Evolutionary conservation across 805 yeast species (phyloP).

Genomic region (Kodamaea leandrae): DNA sequence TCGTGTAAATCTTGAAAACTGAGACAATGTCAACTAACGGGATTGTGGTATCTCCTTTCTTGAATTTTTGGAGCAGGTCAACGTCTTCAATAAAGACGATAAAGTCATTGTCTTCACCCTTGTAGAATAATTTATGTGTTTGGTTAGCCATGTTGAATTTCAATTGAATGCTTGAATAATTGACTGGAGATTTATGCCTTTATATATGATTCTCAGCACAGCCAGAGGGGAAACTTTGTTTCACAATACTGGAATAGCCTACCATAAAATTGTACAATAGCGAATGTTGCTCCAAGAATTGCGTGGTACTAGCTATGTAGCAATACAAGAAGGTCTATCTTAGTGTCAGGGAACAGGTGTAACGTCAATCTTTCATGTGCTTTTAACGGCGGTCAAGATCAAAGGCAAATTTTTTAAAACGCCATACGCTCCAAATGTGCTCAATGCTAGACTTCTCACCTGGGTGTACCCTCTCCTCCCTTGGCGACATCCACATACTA

Average conservation of each 20-base stretch:
- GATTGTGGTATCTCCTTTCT: slow-evolving; percentile 48
- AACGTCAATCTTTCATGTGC: no score
- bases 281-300: neutral
- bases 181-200: neutral
- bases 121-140: slow-evolving; percentile 55
- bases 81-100: slow-evolving; percentile 59
- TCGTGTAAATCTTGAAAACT: slow-evolving; percentile 61
- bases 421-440: no score
- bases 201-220: slow-evolving; percentile 3
- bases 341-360: no score
- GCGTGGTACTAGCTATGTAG: no score
- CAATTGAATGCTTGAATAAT: neutral
- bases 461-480: no score
- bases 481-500: no score
- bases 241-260: neutral
- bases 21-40: slow-evolving; percentile 65
- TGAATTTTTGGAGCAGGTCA: slow-evolving; percentile 47
- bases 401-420: no score
- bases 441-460: no score
- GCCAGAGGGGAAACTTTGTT: neutral
- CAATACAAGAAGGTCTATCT: no score
- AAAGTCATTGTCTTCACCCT: slow-evolving; percentile 64
- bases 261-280: neutral
- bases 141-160: slow-evolving; percentile 7
- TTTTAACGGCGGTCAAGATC: no score